Evolutionary conservation across 495 filamentous ascomycete genomes (phyloP), one percentile per base, ranked within the genome.

Genomic region (Trichoderma reesei): DNA sequence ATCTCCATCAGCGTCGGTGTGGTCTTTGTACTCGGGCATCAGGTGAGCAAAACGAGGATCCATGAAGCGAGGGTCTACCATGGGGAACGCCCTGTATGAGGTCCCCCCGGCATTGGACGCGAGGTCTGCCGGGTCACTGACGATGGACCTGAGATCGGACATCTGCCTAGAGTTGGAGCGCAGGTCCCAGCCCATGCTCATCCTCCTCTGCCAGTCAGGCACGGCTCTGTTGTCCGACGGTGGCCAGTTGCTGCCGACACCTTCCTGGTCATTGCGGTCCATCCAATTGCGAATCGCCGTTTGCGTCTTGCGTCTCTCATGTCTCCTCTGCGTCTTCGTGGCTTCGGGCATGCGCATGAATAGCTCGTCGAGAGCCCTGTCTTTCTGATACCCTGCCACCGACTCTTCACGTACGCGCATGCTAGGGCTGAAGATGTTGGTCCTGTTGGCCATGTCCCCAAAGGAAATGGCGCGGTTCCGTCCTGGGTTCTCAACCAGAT

Each of bases 311-410:
- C 83, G 81, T 59, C 84, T 79, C 51, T 87, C 83, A 44, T 82
- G 76, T 59, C 73, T 79, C 61, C 81, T 78, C 8, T 81, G 79
- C 5, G 78, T 84, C 41, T 76, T 67, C 65, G 73, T 69, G 37
- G 68, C 68, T 62, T 80, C 76, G 3, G 82, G 81, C 10, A 71
- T 71, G 9, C 80, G 74, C 63, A 90, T 82, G 72, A 98, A 98
- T 0, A 98, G 91, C 68, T 95, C 92, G 31, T 96, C 93, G n/a
- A 98, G 76, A 10, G 90, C 92, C 46, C 85, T 86, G 67, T 96
- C 92, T 70, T 96, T 94, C 64, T 92, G 90, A 69, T 85, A 91
- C 0, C 89, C 92, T 37, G 88, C 83, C 51, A 94, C 82, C 0
- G 90, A 95, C 59, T 90, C 90, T 70, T 94, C 90, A 39, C 90